Evolutionary conservation across 495 filamentous ascomycete species (phyloP), one percentile per base, ranked within the genome.

Genomic region (Hypoxylon perforatum): DNA sequence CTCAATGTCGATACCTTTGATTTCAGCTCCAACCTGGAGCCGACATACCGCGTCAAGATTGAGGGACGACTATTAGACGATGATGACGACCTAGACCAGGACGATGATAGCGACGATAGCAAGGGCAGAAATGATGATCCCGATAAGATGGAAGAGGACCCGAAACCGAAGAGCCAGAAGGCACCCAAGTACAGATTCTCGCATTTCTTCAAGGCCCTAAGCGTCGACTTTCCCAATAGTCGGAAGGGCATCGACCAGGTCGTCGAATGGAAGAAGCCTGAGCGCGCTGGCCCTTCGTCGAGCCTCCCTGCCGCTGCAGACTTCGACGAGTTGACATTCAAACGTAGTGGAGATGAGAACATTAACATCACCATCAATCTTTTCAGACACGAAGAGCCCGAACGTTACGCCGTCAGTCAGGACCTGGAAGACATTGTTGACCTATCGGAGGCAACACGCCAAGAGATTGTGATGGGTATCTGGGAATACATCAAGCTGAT

Each of bases 401-500:
- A 98, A 75, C 85, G 92, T 28, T 97, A 87, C 71, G 86, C 86
- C 63, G 80, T 98, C 25, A 93, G 87, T 74, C 87, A 87, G 52
- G 85, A 88, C 61, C 78, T 99, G 8, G 91, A 93, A 23, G 91
- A 96, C 55, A 82, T 99, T 10, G 80, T 98, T 18, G 96, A 98
- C 69, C 89, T 91, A 48, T 84, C 88, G 50, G 92, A 96, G 71
- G 96, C 93, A 51, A 94, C 94, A 14, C 86, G 92, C 11, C 88
- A 92, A 35, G 92, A 92, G 30, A 90, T 92, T 25, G 87, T 96
- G 18, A 90, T 94, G 81, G 93, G 91, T 22, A 85, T 99, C 23
- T 98, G 93, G 92, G 92, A 98, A 73, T 99, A 99, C 73, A 90
- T 96, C 65, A 90, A 90, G 61, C 85, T 91, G 18, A 92, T 91